Conservation (phyloP, 176 grass and related monocot species). For the Urochloa ruziziensis region DNA sequence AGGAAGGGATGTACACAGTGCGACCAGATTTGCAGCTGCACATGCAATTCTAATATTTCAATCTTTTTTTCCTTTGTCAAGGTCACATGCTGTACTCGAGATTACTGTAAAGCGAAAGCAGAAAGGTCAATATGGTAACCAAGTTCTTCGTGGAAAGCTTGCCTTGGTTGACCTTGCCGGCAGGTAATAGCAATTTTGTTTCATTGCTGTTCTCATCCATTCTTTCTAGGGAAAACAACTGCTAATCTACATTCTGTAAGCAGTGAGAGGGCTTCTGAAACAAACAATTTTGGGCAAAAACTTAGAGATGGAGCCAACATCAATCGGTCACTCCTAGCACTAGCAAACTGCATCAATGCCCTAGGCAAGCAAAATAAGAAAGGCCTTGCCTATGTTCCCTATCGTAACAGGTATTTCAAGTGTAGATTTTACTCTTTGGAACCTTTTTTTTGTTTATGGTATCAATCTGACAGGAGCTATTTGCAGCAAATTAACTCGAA, state of each 20-base stretch:
- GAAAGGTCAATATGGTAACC: slow-evolving; percentile 80
- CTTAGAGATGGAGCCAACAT: slow-evolving; percentile 96
- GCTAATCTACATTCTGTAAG: slow-evolving; percentile 30
- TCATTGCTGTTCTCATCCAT: slow-evolving; percentile 4
- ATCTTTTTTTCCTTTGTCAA: slow-evolving; percentile 25
- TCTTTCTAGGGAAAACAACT: slow-evolving; percentile 3
- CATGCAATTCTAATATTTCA: neutral
- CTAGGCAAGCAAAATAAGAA: slow-evolving; percentile 98
- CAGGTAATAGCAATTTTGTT: slow-evolving; percentile 47
- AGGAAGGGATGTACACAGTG: neutral
- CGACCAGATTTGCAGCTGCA: neutral
- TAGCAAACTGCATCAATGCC: slow-evolving; percentile 98
- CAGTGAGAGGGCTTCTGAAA: slow-evolving; percentile 98
- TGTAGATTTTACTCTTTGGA: neutral
- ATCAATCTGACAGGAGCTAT: slow-evolving; percentile 34
- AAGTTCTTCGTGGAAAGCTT: slow-evolving; percentile 96
- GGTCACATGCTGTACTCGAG: slow-evolving; percentile 96
- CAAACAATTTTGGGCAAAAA: slow-evolving; percentile 88
- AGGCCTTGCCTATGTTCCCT: slow-evolving; percentile 97
- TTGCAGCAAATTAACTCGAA: slow-evolving; percentile 96
- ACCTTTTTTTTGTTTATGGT: slow-evolving; percentile 10
- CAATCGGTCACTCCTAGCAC: slow-evolving; percentile 80
- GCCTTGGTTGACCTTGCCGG: slow-evolving; percentile 99
- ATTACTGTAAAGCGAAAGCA: slow-evolving; percentile 95
- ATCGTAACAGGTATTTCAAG: slow-evolving; percentile 85